Conservation (phyloP, 225 moss, liverwort and hornwort genomes). For the Takakia lepidozioides region DNA sequence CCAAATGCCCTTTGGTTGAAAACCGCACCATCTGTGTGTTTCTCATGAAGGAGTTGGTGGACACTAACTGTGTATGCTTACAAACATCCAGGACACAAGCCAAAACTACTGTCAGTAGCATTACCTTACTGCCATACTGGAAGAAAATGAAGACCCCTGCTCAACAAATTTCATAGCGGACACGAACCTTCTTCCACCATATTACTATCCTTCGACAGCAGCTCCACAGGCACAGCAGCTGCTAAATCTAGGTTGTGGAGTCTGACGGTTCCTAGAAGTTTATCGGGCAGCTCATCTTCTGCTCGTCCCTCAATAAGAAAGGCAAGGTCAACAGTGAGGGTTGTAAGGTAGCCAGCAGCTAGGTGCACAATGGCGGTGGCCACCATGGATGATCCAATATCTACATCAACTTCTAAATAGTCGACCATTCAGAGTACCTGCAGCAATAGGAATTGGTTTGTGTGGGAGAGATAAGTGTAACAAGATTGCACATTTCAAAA, state of each 20-base stretch:
- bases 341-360: conserved; percentile 59
- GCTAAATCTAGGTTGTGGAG: conserved; percentile 46
- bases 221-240: conserved; percentile 49
- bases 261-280: conserved; percentile 59
- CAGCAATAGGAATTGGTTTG: conserved; percentile 7
- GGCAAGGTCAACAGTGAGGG: conserved; percentile 70
- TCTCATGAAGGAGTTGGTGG: too few relatives aligned
- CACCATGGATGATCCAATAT: conserved; percentile 80
- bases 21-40: too few relatives aligned
- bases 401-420: conserved; percentile 81
- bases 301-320: conserved; percentile 73
- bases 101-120: conserved; percentile 27
- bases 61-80: too few relatives aligned
- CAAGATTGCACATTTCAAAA: too few relatives aligned
- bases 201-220: conserved; percentile 19
- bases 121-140: conserved; percentile 32
- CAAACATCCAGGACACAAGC: too few relatives aligned
- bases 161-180: conserved; percentile 48
- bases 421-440: conserved; percentile 59
- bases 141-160: conserved; percentile 50
- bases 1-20: too few relatives aligned
- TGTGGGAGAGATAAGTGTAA: too few relatives aligned
- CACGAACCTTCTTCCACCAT: conserved; percentile 36
- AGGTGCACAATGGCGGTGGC: conserved; percentile 84
- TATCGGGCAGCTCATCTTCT: conserved; percentile 78